Conservation (phyloP, 257 asterid genomes). For the Gentiana straminea region DNA sequence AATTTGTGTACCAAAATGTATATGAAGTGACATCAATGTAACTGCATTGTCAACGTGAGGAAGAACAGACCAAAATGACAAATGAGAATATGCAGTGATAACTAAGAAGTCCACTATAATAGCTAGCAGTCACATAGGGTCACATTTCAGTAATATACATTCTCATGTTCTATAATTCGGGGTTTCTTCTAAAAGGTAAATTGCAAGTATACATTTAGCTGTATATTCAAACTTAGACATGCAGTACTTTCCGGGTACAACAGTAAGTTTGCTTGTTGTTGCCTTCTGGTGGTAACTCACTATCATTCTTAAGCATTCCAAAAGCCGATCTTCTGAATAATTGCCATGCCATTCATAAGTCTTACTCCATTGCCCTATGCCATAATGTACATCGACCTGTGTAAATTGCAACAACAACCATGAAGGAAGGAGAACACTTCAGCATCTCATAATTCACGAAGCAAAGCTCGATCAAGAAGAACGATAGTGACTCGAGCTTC, state of each 20-base stretch:
- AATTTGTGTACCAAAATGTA: too few relatives aligned
- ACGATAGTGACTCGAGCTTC: conserved; percentile 67
- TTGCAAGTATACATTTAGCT: conserved; percentile 64
- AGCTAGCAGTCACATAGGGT: conserved; percentile 33
- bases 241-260: conserved; percentile 66
- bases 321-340: conserved; percentile 59
- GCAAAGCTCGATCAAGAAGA: conserved; percentile 81
- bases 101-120: too few relatives aligned
- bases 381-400: conserved; percentile 64
- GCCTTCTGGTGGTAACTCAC: conserved; percentile 56
- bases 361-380: conserved; percentile 66
- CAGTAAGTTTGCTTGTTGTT: conserved; percentile 60
- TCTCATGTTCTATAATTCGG: conserved; percentile 29
- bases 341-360: conserved; percentile 70
- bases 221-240: conserved; percentile 61
- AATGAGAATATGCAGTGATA: too few relatives aligned
- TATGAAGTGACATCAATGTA: too few relatives aligned
- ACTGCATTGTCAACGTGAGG: too few relatives aligned
- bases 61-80: too few relatives aligned
- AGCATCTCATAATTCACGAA: conserved; percentile 89
- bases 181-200: conserved; percentile 37
- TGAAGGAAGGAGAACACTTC: conserved; percentile 56
- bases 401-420: conserved; percentile 69
- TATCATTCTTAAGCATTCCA: conserved; percentile 50
- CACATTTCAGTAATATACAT: conserved; percentile 30